These are phyloP conservation scores for Citropsis articulata DNA, from an alignment of 345 rosid genomes.

Conservation along the genomic window DNA sequence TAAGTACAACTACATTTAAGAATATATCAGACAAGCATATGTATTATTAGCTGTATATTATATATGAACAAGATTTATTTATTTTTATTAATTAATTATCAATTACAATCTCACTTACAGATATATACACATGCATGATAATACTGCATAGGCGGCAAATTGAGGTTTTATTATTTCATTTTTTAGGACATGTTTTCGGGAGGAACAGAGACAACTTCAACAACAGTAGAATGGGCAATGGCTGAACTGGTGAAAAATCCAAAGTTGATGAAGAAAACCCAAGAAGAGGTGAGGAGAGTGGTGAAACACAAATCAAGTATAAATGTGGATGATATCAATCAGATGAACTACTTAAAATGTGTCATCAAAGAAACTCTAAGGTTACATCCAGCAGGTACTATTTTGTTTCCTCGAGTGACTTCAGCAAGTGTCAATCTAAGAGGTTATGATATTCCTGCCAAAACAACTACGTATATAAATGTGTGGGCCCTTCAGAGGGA, in stretches of 20 bases:
- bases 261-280: background rate
- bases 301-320: background rate
- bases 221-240: slow-evolving; percentile 10
- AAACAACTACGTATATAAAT: background rate
- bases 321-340: background rate
- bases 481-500: slow-evolving; percentile 16
- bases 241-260: slow-evolving; percentile 11
- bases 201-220: slow-evolving; percentile 8
- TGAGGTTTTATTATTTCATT: background rate
- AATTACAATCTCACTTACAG: background rate
- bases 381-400: slow-evolving; percentile 1
- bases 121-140: too few relatives aligned
- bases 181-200: slow-evolving; percentile 15
- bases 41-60: too few relatives aligned
- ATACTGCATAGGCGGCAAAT: background rate
- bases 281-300: slow-evolving; percentile 7
- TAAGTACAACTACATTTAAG: too few relatives aligned
- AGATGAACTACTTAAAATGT: slow-evolving; percentile 7
- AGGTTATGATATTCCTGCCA: slow-evolving; percentile 7
- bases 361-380: slow-evolving; percentile 12
- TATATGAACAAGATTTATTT: too few relatives aligned
- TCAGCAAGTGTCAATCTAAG: background rate
- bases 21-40: too few relatives aligned
- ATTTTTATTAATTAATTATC: background rate
- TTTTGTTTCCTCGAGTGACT: slow-evolving; percentile 9